Base-by-base conservation (phyloP, 331 rosid genomes). In the Erythrophleum ivorense region DNA sequence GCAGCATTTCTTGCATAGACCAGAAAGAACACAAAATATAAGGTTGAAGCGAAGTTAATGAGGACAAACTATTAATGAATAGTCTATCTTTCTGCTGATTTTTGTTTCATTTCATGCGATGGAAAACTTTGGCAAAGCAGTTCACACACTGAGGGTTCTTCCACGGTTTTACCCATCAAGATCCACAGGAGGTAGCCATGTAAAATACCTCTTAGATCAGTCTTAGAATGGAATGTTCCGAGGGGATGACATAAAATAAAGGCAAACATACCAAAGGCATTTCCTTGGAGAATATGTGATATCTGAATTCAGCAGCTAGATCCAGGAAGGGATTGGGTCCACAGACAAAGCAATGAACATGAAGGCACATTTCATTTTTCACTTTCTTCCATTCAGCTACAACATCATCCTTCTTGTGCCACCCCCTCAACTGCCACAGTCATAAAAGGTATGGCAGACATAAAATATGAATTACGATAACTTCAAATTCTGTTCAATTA, bases 311-410 rank as follows among this genome's bases (percentile, higher is more conserved):
- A 11, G 98, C 97, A 73, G 97, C 88, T 48, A 93, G 81, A 57
- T 95, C 93, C 3, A 86, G 82, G 84, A 91, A 87, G 67, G 88
- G 86, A 80, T 89, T 90, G 4, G 98, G 98, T 78, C 98, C 98
- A 76, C 98, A 91, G 68, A 95, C 98, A 84, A 88, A 95, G 89
- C 98, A 95, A 87, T 93, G 98, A 70, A 93, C 87, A 86, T 95
- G 98, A n/a, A 95, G 87, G 81, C 96, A 95, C 97, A 93, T 85
- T 76, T 95, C 98, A 63, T 88, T 92, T 60, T 88, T 88, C 79
- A 95, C 98, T 83, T 88, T 91, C 91, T 95, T 95, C 98, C 98
- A 95, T 84, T 93, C 98, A 34, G 98, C 98, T 53, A 95, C 97
- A 77, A 95, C 98, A 83, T 95, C 98, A 81, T 95, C 98, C 88